phyloP scores from a whole-genome alignment of 2,329 filamentous ascomycete genomes.

The Penicillium paneum region DNA sequence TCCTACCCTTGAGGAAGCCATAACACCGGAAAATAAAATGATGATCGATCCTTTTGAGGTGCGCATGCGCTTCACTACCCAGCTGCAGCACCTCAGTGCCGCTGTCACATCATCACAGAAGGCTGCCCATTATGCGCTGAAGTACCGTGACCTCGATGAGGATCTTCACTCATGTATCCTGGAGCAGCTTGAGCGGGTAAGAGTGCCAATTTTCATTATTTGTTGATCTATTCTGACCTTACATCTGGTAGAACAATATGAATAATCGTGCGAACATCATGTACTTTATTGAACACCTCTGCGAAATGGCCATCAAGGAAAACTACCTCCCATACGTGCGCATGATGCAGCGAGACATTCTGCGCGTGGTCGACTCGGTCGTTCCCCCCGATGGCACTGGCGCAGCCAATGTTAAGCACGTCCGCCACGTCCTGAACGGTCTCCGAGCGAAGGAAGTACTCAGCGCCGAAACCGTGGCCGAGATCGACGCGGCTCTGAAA shows the following conservation, averaged over 20 bases:
- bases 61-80: conserved; percentile 90
- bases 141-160: conserved; percentile 91
- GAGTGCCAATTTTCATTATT: conserved; percentile 17
- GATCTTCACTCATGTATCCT: conserved; percentile 96
- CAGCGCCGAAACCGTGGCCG: conserved; percentile 67
- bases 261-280: conserved; percentile 98
- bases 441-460: conserved; percentile 71
- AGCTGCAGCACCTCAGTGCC: conserved; percentile 87
- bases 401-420: conserved; percentile 89
- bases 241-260: conserved; percentile 69
- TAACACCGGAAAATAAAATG: conserved; percentile 29
- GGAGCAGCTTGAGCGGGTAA: conserved; percentile 83
- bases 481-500: conserved; percentile 80
- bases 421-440: conserved; percentile 72
- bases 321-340: conserved; percentile 76
- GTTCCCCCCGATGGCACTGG: conserved; percentile 82
- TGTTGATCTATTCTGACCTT: neutral
- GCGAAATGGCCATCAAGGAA: conserved; percentile 77
- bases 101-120: conserved; percentile 86
- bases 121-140: conserved; percentile 90
- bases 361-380: conserved; percentile 86
- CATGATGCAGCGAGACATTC: conserved; percentile 93
- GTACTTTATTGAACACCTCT: conserved; percentile 96
- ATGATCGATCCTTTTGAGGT: conserved; percentile 94
- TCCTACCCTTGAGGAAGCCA: neutral